phyloP scores from a whole-genome alignment of 805 yeast species.

The Suhomyces canberraensis region DNA sequence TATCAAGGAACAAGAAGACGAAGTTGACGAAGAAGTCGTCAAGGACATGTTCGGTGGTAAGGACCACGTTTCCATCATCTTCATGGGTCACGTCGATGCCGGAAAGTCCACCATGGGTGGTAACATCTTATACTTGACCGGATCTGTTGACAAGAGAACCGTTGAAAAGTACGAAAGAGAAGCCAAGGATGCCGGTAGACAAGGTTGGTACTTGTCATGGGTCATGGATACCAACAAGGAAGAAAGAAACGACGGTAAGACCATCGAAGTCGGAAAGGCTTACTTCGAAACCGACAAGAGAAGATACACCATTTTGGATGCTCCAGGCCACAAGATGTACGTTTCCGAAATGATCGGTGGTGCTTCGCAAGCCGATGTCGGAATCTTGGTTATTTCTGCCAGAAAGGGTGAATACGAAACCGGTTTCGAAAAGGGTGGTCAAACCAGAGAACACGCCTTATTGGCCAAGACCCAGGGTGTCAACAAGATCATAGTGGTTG shows the following conservation, averaged over 20 bases:
- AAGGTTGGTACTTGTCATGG: constrained; percentile 99
- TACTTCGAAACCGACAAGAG: constrained; percentile 97
- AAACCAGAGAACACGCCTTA: constrained; percentile 96
- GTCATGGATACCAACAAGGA: constrained; percentile 99
- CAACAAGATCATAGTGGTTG: constrained; percentile 86
- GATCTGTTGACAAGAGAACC: constrained; percentile 97
- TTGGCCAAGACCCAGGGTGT: constrained; percentile 99
- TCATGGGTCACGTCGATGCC: constrained; percentile 99
- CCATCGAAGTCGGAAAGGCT: constrained; percentile 98
- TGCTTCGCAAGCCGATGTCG: constrained; percentile 99
- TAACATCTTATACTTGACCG: constrained; percentile 86
- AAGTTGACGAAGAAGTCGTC: constrained; percentile 81
- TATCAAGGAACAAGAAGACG: constrained; percentile 70
- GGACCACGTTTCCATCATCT: constrained; percentile 93
- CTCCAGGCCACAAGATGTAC: constrained; percentile 99
- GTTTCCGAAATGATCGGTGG: constrained; percentile 99
- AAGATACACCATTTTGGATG: constrained; percentile 96
- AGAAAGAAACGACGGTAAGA: constrained; percentile 98
- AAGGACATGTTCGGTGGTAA: constrained; percentile 95
- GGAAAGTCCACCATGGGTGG: constrained; percentile 99
- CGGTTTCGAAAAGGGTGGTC: constrained; percentile 98
- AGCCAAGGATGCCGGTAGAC: constrained; percentile 99
- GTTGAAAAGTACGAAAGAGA: constrained; percentile 97
- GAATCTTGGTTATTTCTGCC: constrained; percentile 94
- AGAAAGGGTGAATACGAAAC: constrained; percentile 99